Base-by-base conservation (phyloP, 768 basidiomycete genomes). In the Xerocomus brunneocitrinus region DNA sequence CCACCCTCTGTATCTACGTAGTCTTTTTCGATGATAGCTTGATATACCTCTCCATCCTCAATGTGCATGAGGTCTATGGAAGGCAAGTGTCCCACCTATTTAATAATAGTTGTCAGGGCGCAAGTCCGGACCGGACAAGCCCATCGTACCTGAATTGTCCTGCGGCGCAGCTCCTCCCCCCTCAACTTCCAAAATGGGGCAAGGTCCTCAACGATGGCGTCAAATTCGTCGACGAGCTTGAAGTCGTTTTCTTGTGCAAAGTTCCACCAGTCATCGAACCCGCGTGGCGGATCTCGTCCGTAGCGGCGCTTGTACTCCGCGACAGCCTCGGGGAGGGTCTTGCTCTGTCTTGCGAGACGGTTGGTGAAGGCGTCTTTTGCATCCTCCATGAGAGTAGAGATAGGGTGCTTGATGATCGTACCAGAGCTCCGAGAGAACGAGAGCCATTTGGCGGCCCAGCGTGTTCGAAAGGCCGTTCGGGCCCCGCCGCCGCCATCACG, bases 241-340 rank as follows among this genome's bases (percentile, higher is more conserved):
- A 89, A 85, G 8, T 80, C 71, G 69, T 91, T 79, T 52, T 82
- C 74, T 66, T 79, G 72, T 12, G 86, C 89, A 68, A 92, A 98
- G 40, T 69, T 65, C 81, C 84, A 95, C 95, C 95, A 98, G 28
- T 79, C 72, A 63, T 93, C 95, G 59, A 98, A 99, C 1, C 94
- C 95, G 38, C 79, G 81, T 0, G 97, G 95, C 4, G 97, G 97
- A 34, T 82, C 71, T 32, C 88, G 80, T 10, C 75, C 74, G 69
- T 95, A 94, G 54, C 94, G 77, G 53, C 79, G 73, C 58, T 74
- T 81, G 71, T 99, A 99, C 68, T 95, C 92, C 9, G 69, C 69
- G 0, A 91, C 90, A 0, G 95, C 95, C 25, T 82, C 81, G 35
- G 74, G 73, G 36, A 98, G 76, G 0, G 91, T 87, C 61, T 79